These are phyloP conservation scores for Achaetomiella virescens DNA, from an alignment of 495 filamentous ascomycete genomes.

Conservation along the genomic window DNA sequence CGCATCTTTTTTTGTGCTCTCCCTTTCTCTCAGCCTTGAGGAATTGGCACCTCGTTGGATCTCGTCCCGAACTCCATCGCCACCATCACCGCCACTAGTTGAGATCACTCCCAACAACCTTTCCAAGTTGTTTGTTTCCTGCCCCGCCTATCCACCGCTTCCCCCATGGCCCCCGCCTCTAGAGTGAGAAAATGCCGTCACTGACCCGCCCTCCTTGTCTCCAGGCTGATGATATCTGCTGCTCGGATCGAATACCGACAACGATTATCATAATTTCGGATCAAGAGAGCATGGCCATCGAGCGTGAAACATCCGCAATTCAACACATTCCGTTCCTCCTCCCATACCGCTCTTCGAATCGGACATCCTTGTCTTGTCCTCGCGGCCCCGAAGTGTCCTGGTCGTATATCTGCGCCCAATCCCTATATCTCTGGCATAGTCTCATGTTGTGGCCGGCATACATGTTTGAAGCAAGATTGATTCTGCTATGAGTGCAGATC, in stretches of 20 bases:
- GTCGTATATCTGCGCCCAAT: background rate
- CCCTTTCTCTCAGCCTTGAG: constrained; percentile 4
- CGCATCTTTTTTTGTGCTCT: background rate
- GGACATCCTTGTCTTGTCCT: background rate
- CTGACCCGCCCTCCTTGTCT: background rate
- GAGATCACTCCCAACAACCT: background rate
- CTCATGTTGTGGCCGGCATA: constrained; percentile 19
- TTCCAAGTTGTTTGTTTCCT: background rate
- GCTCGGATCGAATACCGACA: constrained; percentile 11
- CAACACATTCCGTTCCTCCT: constrained; percentile 1
- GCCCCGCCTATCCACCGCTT: background rate
- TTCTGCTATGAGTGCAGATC: constrained; percentile 71
- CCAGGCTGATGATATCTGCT: constrained; percentile 5
- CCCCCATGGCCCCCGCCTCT: constrained; percentile 2
- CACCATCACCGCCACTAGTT: background rate
- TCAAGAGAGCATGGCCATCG: background rate
- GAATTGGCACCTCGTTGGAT: background rate
- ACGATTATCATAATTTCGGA: background rate
- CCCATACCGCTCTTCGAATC: background rate
- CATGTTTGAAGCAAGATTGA: constrained; percentile 24
- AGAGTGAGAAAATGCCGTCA: constrained; percentile 4
- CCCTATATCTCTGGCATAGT: constrained; percentile 3
- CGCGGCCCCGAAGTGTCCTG: background rate
- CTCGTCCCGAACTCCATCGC: background rate
- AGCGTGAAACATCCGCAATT: constrained; percentile 1